Conservation (phyloP, 1,139 yeast genomes). For the Geotrichum klebahnii region DNA sequence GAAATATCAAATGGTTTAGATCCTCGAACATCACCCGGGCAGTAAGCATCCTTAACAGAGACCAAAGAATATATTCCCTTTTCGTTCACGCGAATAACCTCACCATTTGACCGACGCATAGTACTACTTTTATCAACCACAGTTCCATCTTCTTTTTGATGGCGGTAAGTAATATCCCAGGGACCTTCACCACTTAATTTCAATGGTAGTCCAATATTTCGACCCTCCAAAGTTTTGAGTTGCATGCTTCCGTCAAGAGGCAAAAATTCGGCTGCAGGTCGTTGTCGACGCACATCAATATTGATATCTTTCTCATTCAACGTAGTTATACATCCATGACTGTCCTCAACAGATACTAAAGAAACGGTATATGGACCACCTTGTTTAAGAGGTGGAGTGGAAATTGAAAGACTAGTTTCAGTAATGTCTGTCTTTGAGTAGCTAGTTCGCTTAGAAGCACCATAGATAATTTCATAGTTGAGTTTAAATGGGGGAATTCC, state of each 20-base stretch:
- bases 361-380: slow-evolving; percentile 72
- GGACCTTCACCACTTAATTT: slow-evolving; percentile 50
- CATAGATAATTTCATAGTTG: slow-evolving; percentile 60
- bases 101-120: slow-evolving; percentile 30
- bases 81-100: slow-evolving; percentile 43
- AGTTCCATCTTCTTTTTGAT: slow-evolving; percentile 23
- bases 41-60: slow-evolving; percentile 61
- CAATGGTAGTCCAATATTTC: slow-evolving; percentile 55
- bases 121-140: slow-evolving; percentile 2
- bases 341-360: slow-evolving; percentile 63
- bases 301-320: slow-evolving; percentile 55
- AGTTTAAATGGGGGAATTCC: slow-evolving; percentile 80
- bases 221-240: slow-evolving; percentile 50
- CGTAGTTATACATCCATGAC: slow-evolving; percentile 70
- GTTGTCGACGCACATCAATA: slow-evolving; percentile 60
- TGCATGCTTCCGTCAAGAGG: slow-evolving; percentile 37
- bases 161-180: slow-evolving; percentile 46
- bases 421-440: slow-evolving; percentile 46
- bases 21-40: slow-evolving; percentile 56
- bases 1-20: slow-evolving; percentile 27
- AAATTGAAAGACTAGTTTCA: slow-evolving; percentile 43
- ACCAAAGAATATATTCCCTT: slow-evolving; percentile 62
- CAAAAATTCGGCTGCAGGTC: slow-evolving; percentile 55
- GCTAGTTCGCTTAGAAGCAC: slow-evolving; percentile 46
- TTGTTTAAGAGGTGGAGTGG: slow-evolving; percentile 50